These are phyloP conservation scores for Heritiera fomes DNA, from an alignment of 345 rosid species.

Conservation along the genomic window DNA sequence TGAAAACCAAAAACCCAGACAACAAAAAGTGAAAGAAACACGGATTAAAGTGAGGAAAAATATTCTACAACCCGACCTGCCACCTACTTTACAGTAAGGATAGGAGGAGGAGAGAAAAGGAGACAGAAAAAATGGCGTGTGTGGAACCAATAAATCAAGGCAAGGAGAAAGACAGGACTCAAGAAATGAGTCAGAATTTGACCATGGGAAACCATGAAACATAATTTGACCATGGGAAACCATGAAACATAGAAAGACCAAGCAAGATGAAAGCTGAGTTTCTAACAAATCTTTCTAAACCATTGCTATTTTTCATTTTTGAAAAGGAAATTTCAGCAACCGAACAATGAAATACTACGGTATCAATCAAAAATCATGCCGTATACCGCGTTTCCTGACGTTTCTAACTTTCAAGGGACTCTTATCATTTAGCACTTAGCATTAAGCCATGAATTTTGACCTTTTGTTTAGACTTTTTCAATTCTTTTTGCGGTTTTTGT, in stretches of 20 bases:
- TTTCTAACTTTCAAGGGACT: background rate
- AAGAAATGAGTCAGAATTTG: background rate
- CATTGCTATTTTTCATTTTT: background rate
- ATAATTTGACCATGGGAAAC: background rate
- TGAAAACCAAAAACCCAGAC: background rate
- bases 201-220: background rate
- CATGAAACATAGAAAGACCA: background rate
- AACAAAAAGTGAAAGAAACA: background rate
- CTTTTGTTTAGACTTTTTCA: background rate
- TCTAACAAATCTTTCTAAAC: too few species aligned
- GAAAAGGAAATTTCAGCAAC: too few species aligned
- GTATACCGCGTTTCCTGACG: too few species aligned
- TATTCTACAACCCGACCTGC: background rate
- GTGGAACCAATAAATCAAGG: slow-evolving; percentile 11
- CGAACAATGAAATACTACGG: too few species aligned
- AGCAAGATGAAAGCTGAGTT: background rate
- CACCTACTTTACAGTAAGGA: too few species aligned
- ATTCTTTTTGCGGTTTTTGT: background rate
- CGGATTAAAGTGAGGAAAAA: background rate
- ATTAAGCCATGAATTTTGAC: background rate
- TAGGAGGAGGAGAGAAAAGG: slow-evolving; percentile 3
- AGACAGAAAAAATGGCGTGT: slow-evolving; percentile 15
- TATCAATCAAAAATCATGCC: background rate
- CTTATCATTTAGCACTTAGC: background rate
- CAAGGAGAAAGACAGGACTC: slow-evolving; percentile 25